Percentiles rank a stretch among this genome's conserved stretches.
Evolutionary conservation across 257 asterid species (phyloP).

Genomic region (Cordia subcordata): DNA sequence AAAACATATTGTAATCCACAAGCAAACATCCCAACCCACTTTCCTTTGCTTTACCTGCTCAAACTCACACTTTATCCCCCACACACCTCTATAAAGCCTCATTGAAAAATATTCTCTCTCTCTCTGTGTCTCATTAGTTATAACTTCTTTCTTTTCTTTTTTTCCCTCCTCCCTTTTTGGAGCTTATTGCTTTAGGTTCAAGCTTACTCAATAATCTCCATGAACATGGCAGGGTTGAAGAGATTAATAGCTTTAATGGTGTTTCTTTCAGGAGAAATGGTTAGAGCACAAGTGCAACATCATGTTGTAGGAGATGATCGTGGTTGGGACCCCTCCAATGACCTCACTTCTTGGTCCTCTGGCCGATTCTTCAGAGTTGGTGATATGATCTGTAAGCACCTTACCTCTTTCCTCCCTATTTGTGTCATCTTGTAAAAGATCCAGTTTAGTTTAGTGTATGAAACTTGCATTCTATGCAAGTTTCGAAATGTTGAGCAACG

Average conservation of each 20-base stretch:
- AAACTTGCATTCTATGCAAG: too few species aligned
- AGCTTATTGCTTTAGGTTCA: too few species aligned
- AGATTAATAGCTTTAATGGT: background rate
- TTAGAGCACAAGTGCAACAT: constrained; percentile 37
- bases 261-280: constrained; percentile 15
- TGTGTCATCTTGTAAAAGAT: too few species aligned
- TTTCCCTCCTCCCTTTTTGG: background rate
- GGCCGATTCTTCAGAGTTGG: constrained; percentile 64
- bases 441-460: too few species aligned
- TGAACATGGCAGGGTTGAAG: constrained; percentile 7
- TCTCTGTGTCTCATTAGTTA: too few species aligned
- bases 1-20: too few species aligned
- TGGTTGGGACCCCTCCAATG: constrained; percentile 40
- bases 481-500: too few species aligned
- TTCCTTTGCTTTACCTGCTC: background rate
- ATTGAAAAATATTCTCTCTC: background rate
- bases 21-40: too few species aligned
- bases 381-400: constrained; percentile 53
- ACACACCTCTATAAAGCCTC: background rate
- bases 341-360: constrained; percentile 45
- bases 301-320: constrained; percentile 54
- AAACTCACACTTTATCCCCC: background rate
- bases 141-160: too few species aligned
- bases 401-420: too few species aligned
- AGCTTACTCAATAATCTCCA: too few species aligned